phyloP scores from a whole-genome alignment of 306 rosid species.

The Heteromeles arbutifolia region DNA sequence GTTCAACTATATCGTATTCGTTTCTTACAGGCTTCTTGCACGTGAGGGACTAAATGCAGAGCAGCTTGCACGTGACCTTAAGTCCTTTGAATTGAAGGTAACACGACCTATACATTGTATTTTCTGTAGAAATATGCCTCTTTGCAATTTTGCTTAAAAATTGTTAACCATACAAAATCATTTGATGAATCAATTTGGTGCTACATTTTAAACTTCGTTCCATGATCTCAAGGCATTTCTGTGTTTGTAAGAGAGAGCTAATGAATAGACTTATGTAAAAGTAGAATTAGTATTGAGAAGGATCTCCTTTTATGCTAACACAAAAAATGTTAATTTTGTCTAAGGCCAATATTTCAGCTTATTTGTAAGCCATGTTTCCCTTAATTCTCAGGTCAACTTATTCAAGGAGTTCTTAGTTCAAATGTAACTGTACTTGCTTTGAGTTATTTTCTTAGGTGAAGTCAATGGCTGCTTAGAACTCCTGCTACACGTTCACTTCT shows the following conservation, averaged over 20 bases:
- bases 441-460: neutral
- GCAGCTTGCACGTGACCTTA: conserved; percentile 96
- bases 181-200: conserved; percentile 5
- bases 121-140: neutral
- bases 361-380: neutral
- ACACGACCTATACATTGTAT: neutral
- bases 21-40: conserved; percentile 75
- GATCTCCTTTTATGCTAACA: neutral
- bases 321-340: neutral
- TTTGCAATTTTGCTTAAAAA: neutral
- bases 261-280: neutral
- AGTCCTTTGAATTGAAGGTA: conserved; percentile 96
- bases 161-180: neutral
- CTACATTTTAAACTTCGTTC: neutral
- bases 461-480: neutral
- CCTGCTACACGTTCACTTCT: neutral
- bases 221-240: neutral
- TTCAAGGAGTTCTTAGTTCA: neutral
- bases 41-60: conserved; percentile 98
- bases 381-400: neutral
- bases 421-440: neutral
- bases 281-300: neutral
- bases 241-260: neutral
- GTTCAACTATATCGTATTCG: neutral
- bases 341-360: neutral